A percentile compares a stretch with the other conserved stretches of the same genome.
Evolutionary conservation across 176 grass and related monocot genomes (phyloP).

Genomic region (Triticum dicoccoides): DNA sequence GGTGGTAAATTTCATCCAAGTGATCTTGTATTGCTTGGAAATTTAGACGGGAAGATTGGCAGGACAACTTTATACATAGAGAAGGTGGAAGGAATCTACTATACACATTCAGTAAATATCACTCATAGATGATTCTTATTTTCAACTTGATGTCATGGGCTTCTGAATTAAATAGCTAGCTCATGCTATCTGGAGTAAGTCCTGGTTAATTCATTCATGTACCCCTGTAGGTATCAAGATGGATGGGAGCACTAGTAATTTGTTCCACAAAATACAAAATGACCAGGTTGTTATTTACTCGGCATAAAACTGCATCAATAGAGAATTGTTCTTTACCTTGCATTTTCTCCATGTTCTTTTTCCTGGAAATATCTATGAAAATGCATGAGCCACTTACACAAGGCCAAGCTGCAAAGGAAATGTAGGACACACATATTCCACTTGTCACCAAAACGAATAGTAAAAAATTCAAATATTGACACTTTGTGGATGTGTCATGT

Average conservation of each 20-base stretch:
- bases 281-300: constrained; percentile 31
- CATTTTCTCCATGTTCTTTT: too few relatives aligned
- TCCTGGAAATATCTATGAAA: too few relatives aligned
- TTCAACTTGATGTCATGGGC: background rate
- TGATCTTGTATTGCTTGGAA: constrained; percentile 61
- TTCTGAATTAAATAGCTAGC: background rate
- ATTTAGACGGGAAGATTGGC: constrained; percentile 69
- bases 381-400: too few relatives aligned
- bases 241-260: constrained; percentile 59
- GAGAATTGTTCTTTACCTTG: too few relatives aligned
- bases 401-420: too few relatives aligned
- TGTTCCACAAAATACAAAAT: constrained; percentile 75
- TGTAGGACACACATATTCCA: too few relatives aligned
- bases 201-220: constrained; percentile 2
- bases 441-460: too few relatives aligned
- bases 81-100: too few relatives aligned
- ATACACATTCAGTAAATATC: constrained; percentile 64
- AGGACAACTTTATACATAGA: constrained; percentile 24
- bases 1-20: constrained; percentile 89
- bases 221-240: constrained; percentile 49
- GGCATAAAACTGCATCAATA: too few relatives aligned
- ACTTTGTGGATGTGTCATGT: too few relatives aligned
- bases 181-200: background rate
- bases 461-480: too few relatives aligned
- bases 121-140: constrained; percentile 32